A percentile compares a stretch with the other conserved stretches of the same genome.
phyloP scores from a whole-genome alignment of 2,329 filamentous ascomycete species.

The Exophiala sp. region DNA sequence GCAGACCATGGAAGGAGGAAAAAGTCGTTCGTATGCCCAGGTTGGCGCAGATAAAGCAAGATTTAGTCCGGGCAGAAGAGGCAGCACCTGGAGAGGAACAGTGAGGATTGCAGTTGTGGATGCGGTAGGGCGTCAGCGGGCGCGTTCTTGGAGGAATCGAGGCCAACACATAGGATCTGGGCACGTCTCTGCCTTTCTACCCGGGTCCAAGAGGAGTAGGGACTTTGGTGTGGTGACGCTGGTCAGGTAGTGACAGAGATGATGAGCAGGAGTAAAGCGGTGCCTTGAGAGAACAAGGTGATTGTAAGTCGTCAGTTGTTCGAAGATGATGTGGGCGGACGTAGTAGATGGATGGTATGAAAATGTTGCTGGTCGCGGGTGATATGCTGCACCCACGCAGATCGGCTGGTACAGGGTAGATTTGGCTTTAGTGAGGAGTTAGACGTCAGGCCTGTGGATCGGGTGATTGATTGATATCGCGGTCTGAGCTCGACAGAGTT shows the following conservation, averaged over 20 bases:
- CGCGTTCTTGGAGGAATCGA: conserved; percentile 8
- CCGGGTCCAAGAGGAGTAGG: neutral
- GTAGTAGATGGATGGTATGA: neutral
- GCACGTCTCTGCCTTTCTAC: conserved; percentile 1
- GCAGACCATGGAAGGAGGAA: neutral
- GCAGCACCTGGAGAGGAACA: conserved; percentile 7
- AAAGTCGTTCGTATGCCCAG: neutral
- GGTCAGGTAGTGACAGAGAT: neutral
- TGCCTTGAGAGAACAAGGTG: neutral
- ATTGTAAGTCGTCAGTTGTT: neutral
- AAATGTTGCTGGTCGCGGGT: neutral
- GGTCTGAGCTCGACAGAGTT: too few species aligned
- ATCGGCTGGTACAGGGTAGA: neutral
- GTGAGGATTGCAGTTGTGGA: conserved; percentile 1
- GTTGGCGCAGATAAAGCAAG: neutral
- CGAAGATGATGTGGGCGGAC: neutral
- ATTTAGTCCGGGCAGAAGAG: conserved; percentile 11
- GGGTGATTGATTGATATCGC: too few species aligned
- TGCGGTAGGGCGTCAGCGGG: conserved; percentile 13
- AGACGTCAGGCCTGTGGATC: neutral
- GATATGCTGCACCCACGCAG: neutral
- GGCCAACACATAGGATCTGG: neutral
- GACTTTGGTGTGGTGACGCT: neutral
- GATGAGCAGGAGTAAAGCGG: neutral
- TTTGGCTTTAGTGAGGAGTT: neutral